Percentiles rank a stretch among this genome's conserved stretches.
phyloP scores from a whole-genome alignment of 177 flowering plant species.

The Vitis hybrid region DNA sequence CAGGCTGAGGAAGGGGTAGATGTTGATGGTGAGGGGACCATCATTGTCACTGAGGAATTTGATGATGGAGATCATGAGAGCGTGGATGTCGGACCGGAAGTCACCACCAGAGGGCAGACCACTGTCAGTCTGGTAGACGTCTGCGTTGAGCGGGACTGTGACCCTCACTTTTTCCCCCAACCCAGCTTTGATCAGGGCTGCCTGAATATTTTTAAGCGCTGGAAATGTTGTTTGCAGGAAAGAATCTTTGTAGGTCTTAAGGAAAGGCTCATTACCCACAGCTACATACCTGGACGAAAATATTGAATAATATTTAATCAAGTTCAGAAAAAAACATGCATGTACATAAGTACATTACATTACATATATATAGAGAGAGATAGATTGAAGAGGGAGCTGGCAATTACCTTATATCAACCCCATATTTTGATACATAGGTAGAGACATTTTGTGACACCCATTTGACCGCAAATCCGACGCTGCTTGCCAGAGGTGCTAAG shows the following conservation, averaged over 20 bases:
- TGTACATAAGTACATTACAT: background rate
- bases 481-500: constrained; percentile 55
- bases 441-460: constrained; percentile 85
- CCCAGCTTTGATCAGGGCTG: constrained; percentile 90
- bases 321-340: too few species aligned
- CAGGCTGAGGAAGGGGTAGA: constrained; percentile 94
- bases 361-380: background rate
- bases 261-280: constrained; percentile 95
- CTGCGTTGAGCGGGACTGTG: constrained; percentile 86
- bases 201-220: constrained; percentile 84
- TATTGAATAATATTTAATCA: too few species aligned
- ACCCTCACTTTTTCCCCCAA: constrained; percentile 75
- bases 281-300: constrained; percentile 66
- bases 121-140: constrained; percentile 64
- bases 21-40: constrained; percentile 74
- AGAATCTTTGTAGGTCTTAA: constrained; percentile 56
- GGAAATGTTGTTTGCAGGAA: constrained; percentile 59
- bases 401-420: constrained; percentile 71
- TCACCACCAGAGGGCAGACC: constrained; percentile 83
- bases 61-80: constrained; percentile 69
- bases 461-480: constrained; percentile 51
- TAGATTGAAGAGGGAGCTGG: too few species aligned
- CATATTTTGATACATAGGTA: constrained; percentile 49
- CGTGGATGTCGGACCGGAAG: constrained; percentile 75
- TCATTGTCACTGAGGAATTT: constrained; percentile 68